These are phyloP conservation scores for Fusarium sarcochroum DNA, from an alignment of 2,329 filamentous ascomycete genomes.

Conservation along the genomic window DNA sequence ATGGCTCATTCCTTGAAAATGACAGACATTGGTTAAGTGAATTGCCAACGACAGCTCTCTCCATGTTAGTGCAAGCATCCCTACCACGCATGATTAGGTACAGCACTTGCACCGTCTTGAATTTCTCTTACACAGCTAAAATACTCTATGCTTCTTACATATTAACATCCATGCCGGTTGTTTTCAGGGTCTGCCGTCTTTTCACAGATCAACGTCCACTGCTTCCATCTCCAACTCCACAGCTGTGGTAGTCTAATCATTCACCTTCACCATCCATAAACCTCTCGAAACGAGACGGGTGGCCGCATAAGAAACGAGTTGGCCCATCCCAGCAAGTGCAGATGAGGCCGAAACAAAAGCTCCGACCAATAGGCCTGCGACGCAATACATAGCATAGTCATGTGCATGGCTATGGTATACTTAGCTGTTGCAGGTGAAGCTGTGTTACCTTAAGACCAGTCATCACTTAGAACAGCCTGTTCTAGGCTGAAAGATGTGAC, in stretches of 20 bases:
- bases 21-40: background rate
- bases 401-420: slow-evolving; percentile 13
- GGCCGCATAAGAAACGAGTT: slow-evolving; percentile 19
- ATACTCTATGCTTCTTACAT: background rate
- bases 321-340: background rate
- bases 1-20: background rate
- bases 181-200: slow-evolving; percentile 1
- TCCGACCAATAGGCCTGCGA: slow-evolving; percentile 6
- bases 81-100: background rate
- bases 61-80: background rate
- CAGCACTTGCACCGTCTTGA: background rate
- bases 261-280: slow-evolving; percentile 8
- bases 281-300: slow-evolving; percentile 32
- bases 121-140: background rate
- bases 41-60: background rate
- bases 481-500: slow-evolving; percentile 25
- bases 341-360: slow-evolving; percentile 34
- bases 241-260: slow-evolving; percentile 12
- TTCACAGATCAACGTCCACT: background rate
- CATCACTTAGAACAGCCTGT: slow-evolving; percentile 6
- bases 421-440: slow-evolving; percentile 10
- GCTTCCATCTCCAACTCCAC: background rate
- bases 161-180: background rate
- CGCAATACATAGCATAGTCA: slow-evolving; percentile 14
- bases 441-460: slow-evolving; percentile 24